Percentiles rank a stretch among this genome's conserved stretches.
Conservation (phyloP, 805 yeast species). For the Candida yuanshanica region DNA sequence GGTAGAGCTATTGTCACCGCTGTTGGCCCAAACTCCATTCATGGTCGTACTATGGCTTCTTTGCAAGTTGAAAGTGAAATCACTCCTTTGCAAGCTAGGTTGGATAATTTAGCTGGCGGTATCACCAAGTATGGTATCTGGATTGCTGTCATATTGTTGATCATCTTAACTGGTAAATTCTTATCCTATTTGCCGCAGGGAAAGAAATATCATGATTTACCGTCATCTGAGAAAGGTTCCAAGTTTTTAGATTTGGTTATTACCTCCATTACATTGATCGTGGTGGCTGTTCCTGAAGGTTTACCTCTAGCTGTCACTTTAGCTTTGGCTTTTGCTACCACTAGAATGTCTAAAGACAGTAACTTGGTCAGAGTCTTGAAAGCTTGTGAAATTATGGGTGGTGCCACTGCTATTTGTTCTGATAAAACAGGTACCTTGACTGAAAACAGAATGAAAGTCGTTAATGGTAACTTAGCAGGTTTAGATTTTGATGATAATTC, state of each 20-base stretch:
- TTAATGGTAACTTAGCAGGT: slow-evolving; percentile 63
- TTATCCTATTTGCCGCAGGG: slow-evolving; percentile 53
- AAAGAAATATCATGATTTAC: slow-evolving; percentile 36
- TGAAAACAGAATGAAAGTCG: slow-evolving; percentile 89
- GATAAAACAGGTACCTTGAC: slow-evolving; percentile 98
- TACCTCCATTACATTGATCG: slow-evolving; percentile 87
- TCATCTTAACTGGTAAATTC: slow-evolving; percentile 74
- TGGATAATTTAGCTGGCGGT: slow-evolving; percentile 80
- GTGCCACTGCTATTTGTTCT: slow-evolving; percentile 94
- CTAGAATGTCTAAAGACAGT: slow-evolving; percentile 95
- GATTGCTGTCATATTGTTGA: slow-evolving; percentile 76
- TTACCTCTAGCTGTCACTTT: slow-evolving; percentile 95
- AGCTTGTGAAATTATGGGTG: slow-evolving; percentile 98
- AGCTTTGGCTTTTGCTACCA: slow-evolving; percentile 96
- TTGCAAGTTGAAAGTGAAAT: slow-evolving; percentile 69
- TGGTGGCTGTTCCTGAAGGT: slow-evolving; percentile 99
- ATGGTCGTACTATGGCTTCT: slow-evolving; percentile 87
- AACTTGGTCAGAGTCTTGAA: slow-evolving; percentile 90
- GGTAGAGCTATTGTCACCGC: slow-evolving; percentile 86
- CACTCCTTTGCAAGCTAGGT: slow-evolving; percentile 84
- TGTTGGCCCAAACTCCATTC: slow-evolving; percentile 83
- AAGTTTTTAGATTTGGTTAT: slow-evolving; percentile 80
- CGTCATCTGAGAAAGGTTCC: slow-evolving; percentile 75
- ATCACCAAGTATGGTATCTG: slow-evolving; percentile 91
- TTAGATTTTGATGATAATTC: slow-evolving; percentile 47